Conservation (phyloP, 2,329 filamentous ascomycete genomes). For the Didymella pinodella region DNA sequence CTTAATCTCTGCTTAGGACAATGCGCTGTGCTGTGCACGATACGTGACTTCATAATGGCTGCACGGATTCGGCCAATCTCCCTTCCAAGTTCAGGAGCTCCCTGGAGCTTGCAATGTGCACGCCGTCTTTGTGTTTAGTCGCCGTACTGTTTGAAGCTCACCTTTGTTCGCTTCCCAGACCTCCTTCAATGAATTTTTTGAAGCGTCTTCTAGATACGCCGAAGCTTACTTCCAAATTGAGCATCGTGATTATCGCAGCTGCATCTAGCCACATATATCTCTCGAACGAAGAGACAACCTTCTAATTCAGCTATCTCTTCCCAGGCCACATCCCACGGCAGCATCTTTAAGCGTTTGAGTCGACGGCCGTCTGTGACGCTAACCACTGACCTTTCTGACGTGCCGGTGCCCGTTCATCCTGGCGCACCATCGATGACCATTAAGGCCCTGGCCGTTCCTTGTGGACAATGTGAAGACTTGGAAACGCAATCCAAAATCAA, state of each 20-base stretch:
- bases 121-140: not conserved
- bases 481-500: slow-evolving; percentile 6
- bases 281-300: not conserved
- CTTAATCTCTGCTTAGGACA: no score
- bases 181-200: not conserved
- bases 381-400: not conserved
- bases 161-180: not conserved
- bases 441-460: not conserved
- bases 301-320: not conserved
- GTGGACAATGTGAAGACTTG: slow-evolving; percentile 11
- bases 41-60: not conserved
- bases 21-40: not conserved
- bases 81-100: not conserved
- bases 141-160: not conserved
- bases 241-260: not conserved
- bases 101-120: not conserved
- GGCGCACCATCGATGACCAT: not conserved
- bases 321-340: not conserved
- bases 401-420: not conserved
- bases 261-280: not conserved
- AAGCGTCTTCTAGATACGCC: not conserved
- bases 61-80: not conserved
- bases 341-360: not conserved
- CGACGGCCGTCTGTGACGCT: not conserved
- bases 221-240: not conserved